These are phyloP conservation scores for Stagonosporopsis cucurbitacearum DNA, from an alignment of 2,329 filamentous ascomycete genomes.

Conservation along the genomic window DNA sequence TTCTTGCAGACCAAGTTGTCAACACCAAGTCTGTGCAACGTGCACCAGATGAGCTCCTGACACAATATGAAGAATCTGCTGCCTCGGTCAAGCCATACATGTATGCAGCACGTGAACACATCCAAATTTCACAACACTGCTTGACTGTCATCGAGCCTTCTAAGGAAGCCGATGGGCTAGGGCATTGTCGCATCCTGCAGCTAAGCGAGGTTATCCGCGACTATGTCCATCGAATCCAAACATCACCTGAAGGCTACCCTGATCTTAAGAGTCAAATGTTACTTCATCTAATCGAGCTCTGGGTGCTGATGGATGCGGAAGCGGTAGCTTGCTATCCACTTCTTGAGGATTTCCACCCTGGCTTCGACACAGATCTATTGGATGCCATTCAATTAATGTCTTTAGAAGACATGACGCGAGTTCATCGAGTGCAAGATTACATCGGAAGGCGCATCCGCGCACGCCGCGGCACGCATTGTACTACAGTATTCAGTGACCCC, in stretches of 20 bases:
- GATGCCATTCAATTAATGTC: constrained; percentile 62
- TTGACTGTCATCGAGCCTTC: constrained; percentile 21
- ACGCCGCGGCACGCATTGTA: constrained; percentile 17
- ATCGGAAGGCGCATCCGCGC: constrained; percentile 49
- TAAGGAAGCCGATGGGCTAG: constrained; percentile 31
- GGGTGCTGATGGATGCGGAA: constrained; percentile 63
- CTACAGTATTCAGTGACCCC: constrained; percentile 59
- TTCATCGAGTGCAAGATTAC: constrained; percentile 60
- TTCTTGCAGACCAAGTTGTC: constrained; percentile 2
- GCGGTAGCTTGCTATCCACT: constrained; percentile 55
- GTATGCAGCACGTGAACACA: constrained; percentile 25
- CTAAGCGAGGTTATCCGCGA: constrained; percentile 49
- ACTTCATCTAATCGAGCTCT: constrained; percentile 63
- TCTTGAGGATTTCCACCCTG: constrained; percentile 59
- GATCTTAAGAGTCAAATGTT: constrained; percentile 61
- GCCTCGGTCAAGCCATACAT: constrained; percentile 24
- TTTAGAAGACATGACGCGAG: constrained; percentile 57
- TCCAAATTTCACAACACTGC: constrained; percentile 32
- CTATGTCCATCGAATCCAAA: constrained; percentile 12
- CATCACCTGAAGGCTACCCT: constrained; percentile 53
- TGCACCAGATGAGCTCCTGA: constrained; percentile 23
- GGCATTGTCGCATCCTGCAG: constrained; percentile 31
- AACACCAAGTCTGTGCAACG: neutral
- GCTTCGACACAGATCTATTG: constrained; percentile 58
- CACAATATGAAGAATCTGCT: constrained; percentile 21